phyloP scores from a whole-genome alignment of 345 rosid genomes.

The Acer negundo region DNA sequence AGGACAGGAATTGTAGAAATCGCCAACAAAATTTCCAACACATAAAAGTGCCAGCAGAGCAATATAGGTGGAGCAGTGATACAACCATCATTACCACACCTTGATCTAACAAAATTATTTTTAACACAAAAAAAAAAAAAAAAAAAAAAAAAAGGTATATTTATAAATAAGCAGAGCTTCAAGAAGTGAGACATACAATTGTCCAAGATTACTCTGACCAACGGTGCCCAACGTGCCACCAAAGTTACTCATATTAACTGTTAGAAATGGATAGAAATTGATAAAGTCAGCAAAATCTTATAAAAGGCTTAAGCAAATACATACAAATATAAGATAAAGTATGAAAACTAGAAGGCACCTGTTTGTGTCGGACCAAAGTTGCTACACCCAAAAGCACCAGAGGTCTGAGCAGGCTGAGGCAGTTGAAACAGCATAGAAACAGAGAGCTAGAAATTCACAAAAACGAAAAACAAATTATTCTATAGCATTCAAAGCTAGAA shows the following conservation, averaged over 20 bases:
- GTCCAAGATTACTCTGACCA: constrained; percentile 55
- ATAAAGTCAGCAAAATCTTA: constrained; percentile 10
- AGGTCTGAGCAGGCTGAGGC: constrained; percentile 55
- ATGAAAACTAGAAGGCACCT: constrained; percentile 38
- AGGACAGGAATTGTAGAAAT: neutral
- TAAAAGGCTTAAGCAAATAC: constrained; percentile 15
- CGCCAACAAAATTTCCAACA: too few species aligned
- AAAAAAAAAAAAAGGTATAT: too few species aligned
- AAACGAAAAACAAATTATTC: constrained; percentile 11
- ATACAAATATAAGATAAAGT: neutral
- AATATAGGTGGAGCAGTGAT: too few species aligned
- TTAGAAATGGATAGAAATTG: constrained; percentile 33
- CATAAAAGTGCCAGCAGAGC: too few species aligned
- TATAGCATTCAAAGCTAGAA: constrained; percentile 7
- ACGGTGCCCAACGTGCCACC: constrained; percentile 45
- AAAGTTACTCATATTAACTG: constrained; percentile 37
- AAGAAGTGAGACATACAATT: constrained; percentile 46
- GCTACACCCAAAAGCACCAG: constrained; percentile 46
- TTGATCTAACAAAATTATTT: neutral
- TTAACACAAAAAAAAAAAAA: neutral
- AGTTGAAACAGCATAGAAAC: constrained; percentile 46
- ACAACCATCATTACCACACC: too few species aligned
- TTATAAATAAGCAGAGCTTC: neutral
- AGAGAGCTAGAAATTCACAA: constrained; percentile 40
- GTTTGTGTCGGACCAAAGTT: constrained; percentile 58